phyloP scores from a whole-genome alignment of 208 protist species.

The Leishmania guyanensis region DNA sequence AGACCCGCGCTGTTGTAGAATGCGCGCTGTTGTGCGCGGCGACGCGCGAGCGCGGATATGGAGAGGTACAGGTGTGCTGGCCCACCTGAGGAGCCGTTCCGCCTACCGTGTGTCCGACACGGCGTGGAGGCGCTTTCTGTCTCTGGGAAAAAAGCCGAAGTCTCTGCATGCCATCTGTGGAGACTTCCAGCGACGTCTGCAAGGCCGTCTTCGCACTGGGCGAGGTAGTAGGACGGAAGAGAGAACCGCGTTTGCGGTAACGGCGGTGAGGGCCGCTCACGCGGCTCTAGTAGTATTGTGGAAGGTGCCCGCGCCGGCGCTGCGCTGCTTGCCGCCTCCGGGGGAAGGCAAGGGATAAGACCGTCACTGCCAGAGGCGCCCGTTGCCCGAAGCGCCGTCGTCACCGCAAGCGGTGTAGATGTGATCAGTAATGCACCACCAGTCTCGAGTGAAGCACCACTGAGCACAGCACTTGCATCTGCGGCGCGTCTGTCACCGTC shows the following conservation, averaged over 20 bases:
- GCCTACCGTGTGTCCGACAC: background rate
- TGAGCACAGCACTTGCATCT: background rate
- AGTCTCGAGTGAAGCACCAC: background rate
- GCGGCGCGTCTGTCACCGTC: background rate
- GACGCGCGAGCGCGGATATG: conserved; percentile 17
- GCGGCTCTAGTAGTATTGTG: background rate
- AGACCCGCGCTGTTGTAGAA: conserved; percentile 2
- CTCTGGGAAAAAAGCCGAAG: conserved; percentile 24
- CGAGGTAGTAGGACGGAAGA: conserved; percentile 25
- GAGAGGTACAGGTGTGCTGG: conserved; percentile 10
- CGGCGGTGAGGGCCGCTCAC: background rate
- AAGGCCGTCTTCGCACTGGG: conserved; percentile 30
- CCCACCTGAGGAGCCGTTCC: background rate
- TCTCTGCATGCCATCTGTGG: conserved; percentile 21
- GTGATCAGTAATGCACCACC: background rate
- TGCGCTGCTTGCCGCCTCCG: background rate
- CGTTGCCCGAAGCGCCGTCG: background rate
- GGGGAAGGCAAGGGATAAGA: too few relatives aligned
- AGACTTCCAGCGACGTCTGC: conserved; percentile 11
- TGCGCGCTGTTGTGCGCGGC: conserved; percentile 16
- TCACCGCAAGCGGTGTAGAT: background rate
- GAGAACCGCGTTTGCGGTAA: background rate
- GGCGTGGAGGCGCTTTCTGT: background rate
- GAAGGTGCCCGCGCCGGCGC: background rate
- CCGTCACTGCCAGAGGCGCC: background rate